Conservation (phyloP, 2,329 filamentous ascomycete species). For the Paecilomyces formosus region DNA sequence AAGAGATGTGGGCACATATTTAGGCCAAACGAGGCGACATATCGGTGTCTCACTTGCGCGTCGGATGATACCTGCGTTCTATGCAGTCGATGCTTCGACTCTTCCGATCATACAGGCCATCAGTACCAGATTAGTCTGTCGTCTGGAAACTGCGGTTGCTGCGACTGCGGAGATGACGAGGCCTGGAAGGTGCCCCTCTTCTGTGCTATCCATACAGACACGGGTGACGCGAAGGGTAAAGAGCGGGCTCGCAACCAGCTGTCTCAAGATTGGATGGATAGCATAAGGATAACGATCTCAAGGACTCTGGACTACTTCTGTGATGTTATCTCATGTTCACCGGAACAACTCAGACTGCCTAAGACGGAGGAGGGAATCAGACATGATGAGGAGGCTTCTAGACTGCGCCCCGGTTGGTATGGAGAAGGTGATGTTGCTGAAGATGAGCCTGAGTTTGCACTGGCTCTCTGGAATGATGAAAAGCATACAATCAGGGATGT, state of each 20-base stretch:
- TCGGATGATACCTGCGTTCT: conserved; percentile 93
- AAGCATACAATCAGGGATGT: conserved; percentile 96
- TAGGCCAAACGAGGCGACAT: conserved; percentile 86
- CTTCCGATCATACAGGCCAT: conserved; percentile 89
- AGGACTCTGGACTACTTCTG: conserved; percentile 89
- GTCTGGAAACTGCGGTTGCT: conserved; percentile 88
- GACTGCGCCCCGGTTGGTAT: conserved; percentile 70
- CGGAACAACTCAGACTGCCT: conserved; percentile 80
- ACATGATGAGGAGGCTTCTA: conserved; percentile 72
- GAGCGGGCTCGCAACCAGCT: conserved; percentile 57
- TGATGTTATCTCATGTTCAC: conserved; percentile 95
- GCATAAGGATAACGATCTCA: conserved; percentile 78
- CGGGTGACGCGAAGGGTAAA: conserved; percentile 39
- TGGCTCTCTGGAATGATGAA: conserved; percentile 96
- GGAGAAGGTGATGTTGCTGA: conserved; percentile 53
- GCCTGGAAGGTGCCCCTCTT: conserved; percentile 78
- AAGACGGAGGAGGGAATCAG: conserved; percentile 78
- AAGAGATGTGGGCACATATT: conserved; percentile 98
- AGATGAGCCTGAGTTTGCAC: conserved; percentile 66
- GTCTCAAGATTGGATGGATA: conserved; percentile 66
- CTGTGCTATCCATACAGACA: conserved; percentile 85
- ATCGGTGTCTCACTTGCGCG: conserved; percentile 88
- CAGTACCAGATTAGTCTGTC: conserved; percentile 85
- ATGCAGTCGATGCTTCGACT: conserved; percentile 89
- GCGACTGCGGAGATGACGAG: conserved; percentile 92